phyloP scores from a whole-genome alignment of 78 protist genomes.

The Emiliania huxleyi region DNA sequence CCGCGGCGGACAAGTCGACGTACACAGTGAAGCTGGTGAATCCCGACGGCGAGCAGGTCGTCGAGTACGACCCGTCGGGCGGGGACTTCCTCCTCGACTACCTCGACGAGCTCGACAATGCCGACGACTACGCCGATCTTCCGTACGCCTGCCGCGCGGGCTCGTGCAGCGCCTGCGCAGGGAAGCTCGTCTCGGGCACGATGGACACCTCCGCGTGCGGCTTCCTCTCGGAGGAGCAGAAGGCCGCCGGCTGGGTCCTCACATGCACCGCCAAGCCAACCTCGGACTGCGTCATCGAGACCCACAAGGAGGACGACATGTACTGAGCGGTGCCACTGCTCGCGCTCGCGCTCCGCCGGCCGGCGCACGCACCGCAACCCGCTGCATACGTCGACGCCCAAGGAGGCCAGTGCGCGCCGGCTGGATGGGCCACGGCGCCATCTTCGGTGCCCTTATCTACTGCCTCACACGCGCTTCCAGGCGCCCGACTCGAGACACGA shows the following conservation, averaged over 20 bases:
- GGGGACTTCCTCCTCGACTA: not conserved
- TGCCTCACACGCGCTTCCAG: no score
- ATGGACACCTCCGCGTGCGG: not conserved
- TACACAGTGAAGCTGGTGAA: not conserved
- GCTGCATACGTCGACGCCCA: no score
- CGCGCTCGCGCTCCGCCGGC: no score
- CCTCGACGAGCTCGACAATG: not conserved
- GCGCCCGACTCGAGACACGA: no score
- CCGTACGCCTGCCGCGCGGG: constrained; percentile 4
- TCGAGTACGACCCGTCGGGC: not conserved
- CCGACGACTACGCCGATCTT: not conserved
- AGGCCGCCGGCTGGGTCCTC: not conserved
- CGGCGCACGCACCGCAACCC: no score
- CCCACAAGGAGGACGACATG: not conserved
- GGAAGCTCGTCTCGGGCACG: not conserved
- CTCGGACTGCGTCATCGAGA: not conserved
- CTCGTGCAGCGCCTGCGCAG: not conserved
- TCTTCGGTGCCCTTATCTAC: no score
- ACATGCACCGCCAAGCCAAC: constrained; percentile 5
- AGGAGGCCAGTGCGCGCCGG: no score
- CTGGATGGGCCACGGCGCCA: no score
- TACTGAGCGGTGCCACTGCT: no score
- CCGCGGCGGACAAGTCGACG: not conserved
- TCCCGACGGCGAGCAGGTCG: not conserved
- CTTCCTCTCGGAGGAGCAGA: not conserved